Percentiles rank a stretch among this genome's conserved stretches.
Evolutionary conservation across 768 basidiomycete species (phyloP).

Genomic region (Lentinula detonsa): DNA sequence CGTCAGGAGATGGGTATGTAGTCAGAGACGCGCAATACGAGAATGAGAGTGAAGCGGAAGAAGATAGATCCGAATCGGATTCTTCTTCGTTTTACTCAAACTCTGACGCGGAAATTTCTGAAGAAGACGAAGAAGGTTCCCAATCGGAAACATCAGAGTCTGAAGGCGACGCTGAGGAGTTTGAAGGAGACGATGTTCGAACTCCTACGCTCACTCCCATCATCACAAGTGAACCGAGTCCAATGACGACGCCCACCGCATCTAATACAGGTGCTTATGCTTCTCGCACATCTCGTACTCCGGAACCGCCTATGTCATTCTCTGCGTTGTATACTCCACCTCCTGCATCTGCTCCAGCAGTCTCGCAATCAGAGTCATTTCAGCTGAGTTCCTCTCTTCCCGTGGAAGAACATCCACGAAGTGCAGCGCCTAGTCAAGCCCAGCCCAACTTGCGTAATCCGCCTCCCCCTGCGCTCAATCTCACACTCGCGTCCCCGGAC

Average conservation of each 20-base stretch:
- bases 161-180: not conserved
- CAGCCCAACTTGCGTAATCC: not conserved
- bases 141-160: not conserved
- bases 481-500: constrained; percentile 3
- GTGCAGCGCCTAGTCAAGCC: not conserved
- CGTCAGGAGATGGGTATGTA: not conserved
- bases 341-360: not conserved
- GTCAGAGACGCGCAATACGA: not conserved
- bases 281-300: constrained; percentile 11
- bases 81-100: constrained; percentile 11
- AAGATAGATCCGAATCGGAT: not conserved
- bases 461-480: not conserved
- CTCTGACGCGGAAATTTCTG: constrained; percentile 18
- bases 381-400: not conserved
- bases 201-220: constrained; percentile 4
- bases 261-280: constrained; percentile 5
- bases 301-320: constrained; percentile 15
- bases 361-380: not conserved
- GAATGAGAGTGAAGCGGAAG: constrained; percentile 16
- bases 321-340: constrained; percentile 12
- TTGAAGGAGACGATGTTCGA: not conserved
- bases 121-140: not conserved
- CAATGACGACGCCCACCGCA: constrained; percentile 24
- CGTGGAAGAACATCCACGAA: not conserved
- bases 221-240: not conserved